phyloP scores from a whole-genome alignment of 2,329 filamentous ascomycete species.

The Aspergillus aculeatinus region DNA sequence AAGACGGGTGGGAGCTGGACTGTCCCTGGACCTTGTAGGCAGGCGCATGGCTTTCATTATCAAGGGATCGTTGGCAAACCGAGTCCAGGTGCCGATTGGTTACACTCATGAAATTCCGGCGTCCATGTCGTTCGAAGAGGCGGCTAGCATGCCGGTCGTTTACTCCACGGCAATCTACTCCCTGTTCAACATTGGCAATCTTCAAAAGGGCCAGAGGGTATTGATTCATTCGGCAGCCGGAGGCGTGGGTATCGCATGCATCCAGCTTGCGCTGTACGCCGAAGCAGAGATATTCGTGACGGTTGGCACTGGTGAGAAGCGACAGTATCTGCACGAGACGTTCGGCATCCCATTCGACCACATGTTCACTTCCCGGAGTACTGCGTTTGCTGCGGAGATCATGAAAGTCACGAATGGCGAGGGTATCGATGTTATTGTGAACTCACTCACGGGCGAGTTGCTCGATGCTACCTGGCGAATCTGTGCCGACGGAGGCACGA shows the following conservation, averaged over 20 bases:
- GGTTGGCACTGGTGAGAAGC: constrained; percentile 21
- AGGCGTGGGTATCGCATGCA: constrained; percentile 23
- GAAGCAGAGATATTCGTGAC: constrained; percentile 20
- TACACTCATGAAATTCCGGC: constrained; percentile 26
- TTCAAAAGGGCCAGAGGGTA: constrained; percentile 17
- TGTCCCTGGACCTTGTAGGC: constrained; percentile 22
- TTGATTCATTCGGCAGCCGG: constrained; percentile 24
- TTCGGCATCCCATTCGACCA: constrained; percentile 18
- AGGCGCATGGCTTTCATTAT: constrained; percentile 30
- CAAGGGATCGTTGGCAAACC: constrained; percentile 11
- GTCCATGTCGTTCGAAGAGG: constrained; percentile 27
- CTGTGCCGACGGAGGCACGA: constrained; percentile 20
- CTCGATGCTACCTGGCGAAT: constrained; percentile 14
- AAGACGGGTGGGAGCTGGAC: constrained; percentile 28
- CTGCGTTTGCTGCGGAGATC: constrained; percentile 17
- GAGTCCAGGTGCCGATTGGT: constrained; percentile 8
- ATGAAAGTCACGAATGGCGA: constrained; percentile 18
- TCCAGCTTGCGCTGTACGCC: constrained; percentile 14
- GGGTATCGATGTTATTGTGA: constrained; percentile 25
- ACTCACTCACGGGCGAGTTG: constrained; percentile 5
- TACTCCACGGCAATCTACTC: constrained; percentile 27
- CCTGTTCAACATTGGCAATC: constrained; percentile 22
- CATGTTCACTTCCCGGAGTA: constrained; percentile 25
- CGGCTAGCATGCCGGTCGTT: constrained; percentile 24
- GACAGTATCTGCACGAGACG: constrained; percentile 13